Evolutionary conservation across 2,329 filamentous ascomycete genomes (phyloP).

Genomic region (Apiospora aurea): DNA sequence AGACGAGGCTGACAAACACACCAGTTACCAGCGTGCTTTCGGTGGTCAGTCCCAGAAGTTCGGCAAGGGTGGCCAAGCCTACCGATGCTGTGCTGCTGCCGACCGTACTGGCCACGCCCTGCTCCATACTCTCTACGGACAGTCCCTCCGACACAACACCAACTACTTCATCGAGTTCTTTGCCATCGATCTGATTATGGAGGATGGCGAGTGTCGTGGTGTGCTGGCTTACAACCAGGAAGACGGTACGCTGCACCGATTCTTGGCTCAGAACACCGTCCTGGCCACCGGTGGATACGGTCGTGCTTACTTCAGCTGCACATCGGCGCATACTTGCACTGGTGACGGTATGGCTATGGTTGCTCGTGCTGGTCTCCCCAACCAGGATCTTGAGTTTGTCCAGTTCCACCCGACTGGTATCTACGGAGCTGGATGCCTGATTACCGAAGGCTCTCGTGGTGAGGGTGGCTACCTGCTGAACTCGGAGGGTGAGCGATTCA

Average conservation of each 20-base stretch:
- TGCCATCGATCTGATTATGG: constrained; percentile 95
- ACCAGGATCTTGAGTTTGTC: constrained; percentile 99
- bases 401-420: constrained; percentile 99
- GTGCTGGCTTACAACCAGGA: constrained; percentile 98
- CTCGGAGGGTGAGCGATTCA: constrained; percentile 97
- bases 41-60: constrained; percentile 96
- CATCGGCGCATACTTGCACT: constrained; percentile 96
- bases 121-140: constrained; percentile 97
- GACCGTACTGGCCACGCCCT: constrained; percentile 97
- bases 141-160: constrained; percentile 96
- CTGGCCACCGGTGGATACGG: constrained; percentile 97
- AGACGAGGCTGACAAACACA: constrained; percentile 35
- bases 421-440: constrained; percentile 96
- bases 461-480: constrained; percentile 98
- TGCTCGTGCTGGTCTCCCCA: constrained; percentile 93
- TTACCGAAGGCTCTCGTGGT: constrained; percentile 96
- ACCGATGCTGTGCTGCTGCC: constrained; percentile 94
- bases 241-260: constrained; percentile 95
- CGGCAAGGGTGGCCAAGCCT: constrained; percentile 97
- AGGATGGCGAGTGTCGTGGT: constrained; percentile 95
- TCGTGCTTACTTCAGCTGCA: constrained; percentile 97
- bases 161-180: constrained; percentile 99
- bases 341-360: constrained; percentile 99
- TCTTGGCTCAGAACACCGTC: constrained; percentile 96
- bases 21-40: constrained; percentile 94